Evolutionary conservation across 2,329 filamentous ascomycete genomes (phyloP).

Genomic region (Cordyceps cicadae): DNA sequence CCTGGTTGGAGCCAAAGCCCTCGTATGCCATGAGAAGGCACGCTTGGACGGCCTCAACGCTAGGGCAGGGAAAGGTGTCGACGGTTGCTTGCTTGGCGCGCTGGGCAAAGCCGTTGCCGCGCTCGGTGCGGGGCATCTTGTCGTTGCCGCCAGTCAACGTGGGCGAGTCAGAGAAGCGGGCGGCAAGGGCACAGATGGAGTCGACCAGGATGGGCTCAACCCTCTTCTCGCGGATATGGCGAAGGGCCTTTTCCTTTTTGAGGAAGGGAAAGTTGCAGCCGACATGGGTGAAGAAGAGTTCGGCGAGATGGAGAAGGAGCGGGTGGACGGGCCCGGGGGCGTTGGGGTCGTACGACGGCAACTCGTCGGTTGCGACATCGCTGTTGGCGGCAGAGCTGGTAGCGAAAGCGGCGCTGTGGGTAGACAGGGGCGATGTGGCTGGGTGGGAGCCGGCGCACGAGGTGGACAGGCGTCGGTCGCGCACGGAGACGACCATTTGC

Average conservation of each 20-base stretch:
- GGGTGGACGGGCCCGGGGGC: conserved; percentile 63
- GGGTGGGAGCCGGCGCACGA: conserved; percentile 46
- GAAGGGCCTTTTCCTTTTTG: conserved; percentile 61
- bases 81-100: conserved; percentile 75
- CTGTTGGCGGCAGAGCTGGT: conserved; percentile 36
- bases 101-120: conserved; percentile 70
- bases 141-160: conserved; percentile 38
- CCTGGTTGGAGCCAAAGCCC: conserved; percentile 79
- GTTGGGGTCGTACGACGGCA: conserved; percentile 69
- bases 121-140: conserved; percentile 51
- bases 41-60: conserved; percentile 75
- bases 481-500: conserved; percentile 77
- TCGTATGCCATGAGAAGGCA: conserved; percentile 80
- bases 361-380: conserved; percentile 39
- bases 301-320: conserved; percentile 66
- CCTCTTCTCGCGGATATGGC: conserved; percentile 70
- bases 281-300: conserved; percentile 72
- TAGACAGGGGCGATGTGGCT: conserved; percentile 40
- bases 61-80: conserved; percentile 75
- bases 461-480: conserved; percentile 54
- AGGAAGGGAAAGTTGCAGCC: conserved; percentile 84
- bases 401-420: conserved; percentile 24
- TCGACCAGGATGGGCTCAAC: conserved; percentile 81
- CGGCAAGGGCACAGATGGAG: conserved; percentile 73
- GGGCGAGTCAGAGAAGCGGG: conserved; percentile 64